These are phyloP conservation scores for Fusarium metavorans DNA, from an alignment of 2,329 filamentous ascomycete genomes.

Conservation along the genomic window DNA sequence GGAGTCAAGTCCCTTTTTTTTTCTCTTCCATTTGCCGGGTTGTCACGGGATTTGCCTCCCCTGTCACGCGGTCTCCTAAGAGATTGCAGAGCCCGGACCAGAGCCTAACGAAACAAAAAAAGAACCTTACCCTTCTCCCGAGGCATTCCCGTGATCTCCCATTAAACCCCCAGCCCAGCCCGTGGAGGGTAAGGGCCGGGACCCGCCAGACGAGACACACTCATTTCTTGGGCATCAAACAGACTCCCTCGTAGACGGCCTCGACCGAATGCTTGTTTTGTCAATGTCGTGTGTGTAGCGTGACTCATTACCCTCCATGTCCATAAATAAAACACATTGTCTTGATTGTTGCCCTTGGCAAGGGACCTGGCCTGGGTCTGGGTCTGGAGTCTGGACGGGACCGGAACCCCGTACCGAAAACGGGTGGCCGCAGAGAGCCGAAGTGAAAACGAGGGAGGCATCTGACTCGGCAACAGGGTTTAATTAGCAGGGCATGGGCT, in stretches of 20 bases:
- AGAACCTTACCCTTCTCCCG: slow-evolving; percentile 17
- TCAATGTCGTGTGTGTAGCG: slow-evolving; percentile 14
- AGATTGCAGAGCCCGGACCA: slow-evolving; percentile 14
- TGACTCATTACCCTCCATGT: slow-evolving; percentile 29
- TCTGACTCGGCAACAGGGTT: slow-evolving; percentile 46
- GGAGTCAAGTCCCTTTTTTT: background rate
- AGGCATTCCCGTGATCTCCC: slow-evolving; percentile 28
- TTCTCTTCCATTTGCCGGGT: background rate
- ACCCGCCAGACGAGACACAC: background rate
- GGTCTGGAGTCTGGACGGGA: slow-evolving; percentile 17
- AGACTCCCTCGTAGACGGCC: slow-evolving; percentile 7
- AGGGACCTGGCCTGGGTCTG: slow-evolving; percentile 21
- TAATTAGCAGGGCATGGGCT: slow-evolving; percentile 34
- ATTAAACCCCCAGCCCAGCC: slow-evolving; percentile 3
- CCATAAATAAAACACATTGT: slow-evolving; percentile 16
- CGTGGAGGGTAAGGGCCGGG: background rate
- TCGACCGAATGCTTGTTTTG: slow-evolving; percentile 1
- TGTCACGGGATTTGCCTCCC: slow-evolving; percentile 26
- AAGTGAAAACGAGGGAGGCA: slow-evolving; percentile 29
- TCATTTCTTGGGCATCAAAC: slow-evolving; percentile 5
- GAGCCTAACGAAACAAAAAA: slow-evolving; percentile 8
- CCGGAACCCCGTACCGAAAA: slow-evolving; percentile 31
- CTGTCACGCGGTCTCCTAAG: slow-evolving; percentile 13
- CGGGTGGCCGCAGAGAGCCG: slow-evolving; percentile 33
- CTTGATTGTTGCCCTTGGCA: slow-evolving; percentile 10